Percentiles rank a stretch among this genome's conserved stretches.
phyloP scores from a whole-genome alignment of 202 grass and related monocot species.

The Saccharum hybrid region DNA sequence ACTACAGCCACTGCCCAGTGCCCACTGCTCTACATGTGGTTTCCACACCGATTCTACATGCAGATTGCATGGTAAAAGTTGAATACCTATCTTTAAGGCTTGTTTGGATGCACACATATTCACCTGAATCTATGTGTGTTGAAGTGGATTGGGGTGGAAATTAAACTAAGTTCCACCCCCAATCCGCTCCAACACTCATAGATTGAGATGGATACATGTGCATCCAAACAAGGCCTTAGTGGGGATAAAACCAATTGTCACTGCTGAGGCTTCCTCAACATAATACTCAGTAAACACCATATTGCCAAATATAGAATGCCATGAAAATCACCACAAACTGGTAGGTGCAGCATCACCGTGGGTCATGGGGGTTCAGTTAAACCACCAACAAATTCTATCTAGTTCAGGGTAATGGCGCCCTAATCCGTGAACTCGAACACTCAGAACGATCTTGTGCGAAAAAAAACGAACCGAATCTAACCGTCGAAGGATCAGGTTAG shows the following conservation, averaged over 20 bases:
- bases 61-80: slow-evolving; percentile 1
- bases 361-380: not conserved
- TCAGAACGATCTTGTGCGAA: not conserved
- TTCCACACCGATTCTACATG: not conserved
- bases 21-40: not conserved
- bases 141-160: not conserved
- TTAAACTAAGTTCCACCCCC: not conserved
- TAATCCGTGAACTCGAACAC: not conserved
- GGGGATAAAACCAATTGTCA: not conserved
- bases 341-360: not conserved
- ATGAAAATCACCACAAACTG: slow-evolving; percentile 23
- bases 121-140: not conserved
- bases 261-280: not conserved
- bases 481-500: not conserved
- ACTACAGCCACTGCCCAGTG: not conserved
- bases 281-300: not conserved
- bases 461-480: not conserved
- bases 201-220: not conserved
- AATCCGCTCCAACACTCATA: not conserved
- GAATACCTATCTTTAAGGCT: not conserved
- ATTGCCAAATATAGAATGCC: slow-evolving; percentile 16
- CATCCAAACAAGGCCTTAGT: not conserved
- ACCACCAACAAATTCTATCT: not conserved
- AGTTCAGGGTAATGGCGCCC: not conserved
- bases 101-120: not conserved